These are phyloP conservation scores for Tetrapisispora phaffii DNA, from an alignment of 805 yeast species.

Conservation along the genomic window DNA sequence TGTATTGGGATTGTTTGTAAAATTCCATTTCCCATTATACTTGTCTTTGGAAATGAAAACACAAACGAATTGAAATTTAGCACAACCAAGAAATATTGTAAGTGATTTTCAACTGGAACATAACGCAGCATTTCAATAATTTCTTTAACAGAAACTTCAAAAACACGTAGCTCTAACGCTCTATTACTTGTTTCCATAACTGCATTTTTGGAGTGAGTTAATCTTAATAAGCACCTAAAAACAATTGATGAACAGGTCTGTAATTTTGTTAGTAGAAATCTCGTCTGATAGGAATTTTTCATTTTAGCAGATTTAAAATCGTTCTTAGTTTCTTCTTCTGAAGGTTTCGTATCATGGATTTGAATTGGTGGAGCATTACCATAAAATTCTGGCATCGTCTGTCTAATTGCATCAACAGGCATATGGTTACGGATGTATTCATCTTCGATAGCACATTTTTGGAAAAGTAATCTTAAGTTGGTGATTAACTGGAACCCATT, in stretches of 20 bases:
- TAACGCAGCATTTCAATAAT: conserved; percentile 24
- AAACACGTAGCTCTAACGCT: conserved; percentile 34
- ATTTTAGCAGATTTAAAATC: conserved; percentile 46
- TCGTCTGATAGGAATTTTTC: conserved; percentile 51
- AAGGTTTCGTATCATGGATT: conserved; percentile 37
- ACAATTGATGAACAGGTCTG: conserved; percentile 37
- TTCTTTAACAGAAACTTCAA: conserved; percentile 26
- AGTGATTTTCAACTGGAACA: conserved; percentile 13
- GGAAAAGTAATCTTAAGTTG: conserved; percentile 38
- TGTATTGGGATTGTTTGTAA: conserved; percentile 34
- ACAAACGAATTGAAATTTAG: conserved; percentile 31
- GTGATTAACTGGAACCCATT: conserved; percentile 34
- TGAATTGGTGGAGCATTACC: conserved; percentile 35
- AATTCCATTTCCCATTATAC: conserved; percentile 22
- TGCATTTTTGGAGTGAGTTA: conserved; percentile 36
- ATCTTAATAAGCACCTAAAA: conserved; percentile 35
- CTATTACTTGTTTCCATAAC: conserved; percentile 26
- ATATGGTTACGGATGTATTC: conserved; percentile 38
- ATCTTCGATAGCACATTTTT: conserved; percentile 50
- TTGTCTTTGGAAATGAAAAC: conserved; percentile 26
- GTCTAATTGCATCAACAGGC: conserved; percentile 38
- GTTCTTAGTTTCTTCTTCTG: conserved; percentile 27
- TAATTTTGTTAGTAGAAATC: conserved; percentile 41
- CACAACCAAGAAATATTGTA: conserved; percentile 30
- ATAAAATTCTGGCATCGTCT: conserved; percentile 30